Percentiles rank a stretch among this genome's conserved stretches.
These are phyloP conservation scores for Triticum turgidum DNA, from an alignment of 176 grass and related monocot species.

Conservation along the genomic window DNA sequence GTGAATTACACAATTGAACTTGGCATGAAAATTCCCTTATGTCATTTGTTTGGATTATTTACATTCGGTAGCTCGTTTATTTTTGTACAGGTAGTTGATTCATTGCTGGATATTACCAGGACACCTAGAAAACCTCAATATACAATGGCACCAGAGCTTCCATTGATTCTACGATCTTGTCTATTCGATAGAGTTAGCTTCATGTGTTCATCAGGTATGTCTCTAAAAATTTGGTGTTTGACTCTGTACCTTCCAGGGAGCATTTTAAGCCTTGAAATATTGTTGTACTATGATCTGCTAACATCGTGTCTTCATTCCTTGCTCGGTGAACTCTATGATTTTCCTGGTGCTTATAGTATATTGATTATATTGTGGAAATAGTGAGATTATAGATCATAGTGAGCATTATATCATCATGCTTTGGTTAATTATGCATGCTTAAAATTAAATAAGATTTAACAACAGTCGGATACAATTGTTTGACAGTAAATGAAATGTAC, in stretches of 20 bases:
- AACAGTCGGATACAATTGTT: background rate
- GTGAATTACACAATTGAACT: background rate
- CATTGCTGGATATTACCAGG: conserved; percentile 67
- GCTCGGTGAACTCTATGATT: background rate
- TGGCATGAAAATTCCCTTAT: background rate
- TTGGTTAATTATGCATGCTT: background rate
- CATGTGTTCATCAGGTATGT: conserved; percentile 81
- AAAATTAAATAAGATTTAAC: background rate
- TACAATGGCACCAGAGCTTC: conserved; percentile 83
- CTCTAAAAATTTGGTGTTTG: background rate
- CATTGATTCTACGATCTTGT: conserved; percentile 73
- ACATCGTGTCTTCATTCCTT: background rate
- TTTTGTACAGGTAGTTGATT: conserved; percentile 73
- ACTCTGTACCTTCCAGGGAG: too few relatives aligned
- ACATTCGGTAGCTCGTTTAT: conserved; percentile 6
- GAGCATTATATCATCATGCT: background rate
- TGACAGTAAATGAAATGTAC: background rate
- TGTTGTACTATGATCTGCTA: background rate
- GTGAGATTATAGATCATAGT: background rate
- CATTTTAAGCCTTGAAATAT: too few relatives aligned
- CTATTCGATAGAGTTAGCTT: conserved; percentile 67
- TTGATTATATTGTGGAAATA: background rate
- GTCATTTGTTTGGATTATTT: conserved; percentile 30
- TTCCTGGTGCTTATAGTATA: background rate
- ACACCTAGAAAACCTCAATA: conserved; percentile 94